phyloP scores from a whole-genome alignment of 2,329 filamentous ascomycete species.

The Escovopsis sp. region DNA sequence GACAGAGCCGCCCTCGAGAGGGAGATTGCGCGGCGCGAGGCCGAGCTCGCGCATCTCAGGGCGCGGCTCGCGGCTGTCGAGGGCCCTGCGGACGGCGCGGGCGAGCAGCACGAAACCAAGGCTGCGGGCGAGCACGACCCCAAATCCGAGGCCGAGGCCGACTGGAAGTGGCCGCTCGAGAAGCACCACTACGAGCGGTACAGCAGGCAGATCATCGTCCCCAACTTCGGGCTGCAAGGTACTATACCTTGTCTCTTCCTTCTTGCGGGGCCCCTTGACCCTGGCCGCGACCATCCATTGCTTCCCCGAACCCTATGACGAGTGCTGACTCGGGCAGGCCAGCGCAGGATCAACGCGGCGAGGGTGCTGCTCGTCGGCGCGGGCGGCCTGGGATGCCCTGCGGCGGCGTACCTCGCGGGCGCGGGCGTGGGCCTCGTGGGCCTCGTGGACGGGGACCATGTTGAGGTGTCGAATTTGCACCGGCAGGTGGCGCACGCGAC shows the following conservation, averaged over 20 bases:
- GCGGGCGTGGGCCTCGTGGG: constrained; percentile 76
- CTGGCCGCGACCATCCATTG: background rate
- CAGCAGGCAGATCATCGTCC: constrained; percentile 80
- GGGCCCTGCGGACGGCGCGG: no score
- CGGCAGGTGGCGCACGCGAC: constrained; percentile 75
- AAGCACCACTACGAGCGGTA: constrained; percentile 72
- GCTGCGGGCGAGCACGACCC: no score
- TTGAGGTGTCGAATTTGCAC: constrained; percentile 85
- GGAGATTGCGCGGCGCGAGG: constrained; percentile 34
- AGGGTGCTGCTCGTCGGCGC: constrained; percentile 71
- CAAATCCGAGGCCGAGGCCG: no score
- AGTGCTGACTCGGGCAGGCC: constrained; percentile 30
- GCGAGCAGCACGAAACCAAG: no score
- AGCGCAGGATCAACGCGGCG: constrained; percentile 55
- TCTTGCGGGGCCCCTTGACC: background rate
- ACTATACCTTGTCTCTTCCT: constrained; percentile 4
- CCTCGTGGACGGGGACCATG: constrained; percentile 72
- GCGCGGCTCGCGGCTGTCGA: constrained; percentile 27
- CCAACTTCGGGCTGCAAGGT: constrained; percentile 65
- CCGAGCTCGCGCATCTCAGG: constrained; percentile 30
- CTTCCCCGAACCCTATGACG: background rate
- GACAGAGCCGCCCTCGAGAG: constrained; percentile 26
- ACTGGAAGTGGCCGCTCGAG: constrained; percentile 51
- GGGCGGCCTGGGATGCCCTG: constrained; percentile 82
- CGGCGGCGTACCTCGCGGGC: constrained; percentile 81